These are phyloP conservation scores for Diaporthe vaccinii DNA, from an alignment of 2,329 filamentous ascomycete genomes.

Conservation along the genomic window DNA sequence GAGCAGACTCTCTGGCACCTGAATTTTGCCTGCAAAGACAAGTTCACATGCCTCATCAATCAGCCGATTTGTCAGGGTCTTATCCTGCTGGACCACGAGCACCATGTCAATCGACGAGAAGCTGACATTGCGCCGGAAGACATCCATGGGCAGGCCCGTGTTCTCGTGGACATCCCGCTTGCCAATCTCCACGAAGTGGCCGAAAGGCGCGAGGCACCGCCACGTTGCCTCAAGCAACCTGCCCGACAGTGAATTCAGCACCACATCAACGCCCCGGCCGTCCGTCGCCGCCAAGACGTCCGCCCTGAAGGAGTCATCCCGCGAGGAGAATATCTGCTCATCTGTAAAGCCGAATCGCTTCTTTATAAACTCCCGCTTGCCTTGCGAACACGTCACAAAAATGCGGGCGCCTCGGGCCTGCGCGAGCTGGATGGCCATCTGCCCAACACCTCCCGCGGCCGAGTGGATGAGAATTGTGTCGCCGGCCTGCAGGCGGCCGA, in stretches of 20 bases:
- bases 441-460: conserved; percentile 24
- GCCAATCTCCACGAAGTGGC: conserved; percentile 37
- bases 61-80: not conserved
- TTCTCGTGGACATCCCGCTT: conserved; percentile 35
- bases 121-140: conserved; percentile 10
- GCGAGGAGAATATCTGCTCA: conserved; percentile 48
- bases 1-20: not conserved
- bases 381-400: conserved; percentile 16
- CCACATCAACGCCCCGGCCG: conserved; percentile 49
- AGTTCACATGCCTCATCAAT: conserved; percentile 24
- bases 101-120: conserved; percentile 28
- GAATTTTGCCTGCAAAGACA: not conserved
- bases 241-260: conserved; percentile 27
- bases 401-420: conserved; percentile 39
- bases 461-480: conserved; percentile 40
- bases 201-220: conserved; percentile 32
- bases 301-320: conserved; percentile 47
- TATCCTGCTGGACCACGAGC: not conserved
- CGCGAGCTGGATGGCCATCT: conserved; percentile 29
- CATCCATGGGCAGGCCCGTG: not conserved
- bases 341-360: not conserved
- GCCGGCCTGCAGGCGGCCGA: conserved; percentile 17
- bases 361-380: conserved; percentile 17
- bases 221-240: conserved; percentile 30
- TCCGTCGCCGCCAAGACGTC: conserved; percentile 47